phyloP scores from a whole-genome alignment of 441 rosid species.

The Gossypium lobatum region DNA sequence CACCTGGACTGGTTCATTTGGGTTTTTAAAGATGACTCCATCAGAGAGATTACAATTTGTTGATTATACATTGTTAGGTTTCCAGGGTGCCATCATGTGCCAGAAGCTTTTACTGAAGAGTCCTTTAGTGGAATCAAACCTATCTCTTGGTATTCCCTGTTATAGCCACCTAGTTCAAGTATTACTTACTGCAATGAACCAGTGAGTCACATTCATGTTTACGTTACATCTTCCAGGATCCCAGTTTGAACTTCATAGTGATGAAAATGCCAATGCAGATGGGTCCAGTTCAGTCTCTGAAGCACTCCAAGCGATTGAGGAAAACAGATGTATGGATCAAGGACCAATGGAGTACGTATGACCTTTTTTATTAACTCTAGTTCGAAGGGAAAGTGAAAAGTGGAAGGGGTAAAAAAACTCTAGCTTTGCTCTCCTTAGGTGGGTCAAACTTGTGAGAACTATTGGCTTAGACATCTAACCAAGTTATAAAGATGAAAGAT shows the following conservation, averaged over 20 bases:
- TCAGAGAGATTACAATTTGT: slow-evolving; percentile 46
- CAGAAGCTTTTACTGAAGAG: slow-evolving; percentile 40
- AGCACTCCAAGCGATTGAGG: slow-evolving; percentile 30
- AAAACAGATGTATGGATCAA: slow-evolving; percentile 25
- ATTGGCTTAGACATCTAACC: neutral
- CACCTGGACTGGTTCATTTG: slow-evolving; percentile 78
- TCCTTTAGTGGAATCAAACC: slow-evolving; percentile 22
- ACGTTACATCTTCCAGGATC: slow-evolving; percentile 27
- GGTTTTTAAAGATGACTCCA: slow-evolving; percentile 51
- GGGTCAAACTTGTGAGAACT: neutral
- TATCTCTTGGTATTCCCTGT: slow-evolving; percentile 28
- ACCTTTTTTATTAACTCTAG: slow-evolving; percentile 18
- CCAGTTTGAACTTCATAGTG: slow-evolving; percentile 19
- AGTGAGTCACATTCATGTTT: neutral
- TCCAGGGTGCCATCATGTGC: slow-evolving; percentile 69
- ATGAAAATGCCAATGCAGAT: slow-evolving; percentile 26
- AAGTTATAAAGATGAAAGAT: neutral
- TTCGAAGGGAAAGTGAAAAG: neutral
- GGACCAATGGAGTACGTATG: slow-evolving; percentile 31
- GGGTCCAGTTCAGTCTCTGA: slow-evolving; percentile 33
- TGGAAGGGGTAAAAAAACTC: neutral
- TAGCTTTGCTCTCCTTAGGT: neutral
- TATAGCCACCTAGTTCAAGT: slow-evolving; percentile 2
- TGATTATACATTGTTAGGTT: slow-evolving; percentile 54
- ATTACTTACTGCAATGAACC: neutral